These are phyloP conservation scores for Penicillium lividum DNA, from an alignment of 495 filamentous ascomycete species.

Conservation along the genomic window DNA sequence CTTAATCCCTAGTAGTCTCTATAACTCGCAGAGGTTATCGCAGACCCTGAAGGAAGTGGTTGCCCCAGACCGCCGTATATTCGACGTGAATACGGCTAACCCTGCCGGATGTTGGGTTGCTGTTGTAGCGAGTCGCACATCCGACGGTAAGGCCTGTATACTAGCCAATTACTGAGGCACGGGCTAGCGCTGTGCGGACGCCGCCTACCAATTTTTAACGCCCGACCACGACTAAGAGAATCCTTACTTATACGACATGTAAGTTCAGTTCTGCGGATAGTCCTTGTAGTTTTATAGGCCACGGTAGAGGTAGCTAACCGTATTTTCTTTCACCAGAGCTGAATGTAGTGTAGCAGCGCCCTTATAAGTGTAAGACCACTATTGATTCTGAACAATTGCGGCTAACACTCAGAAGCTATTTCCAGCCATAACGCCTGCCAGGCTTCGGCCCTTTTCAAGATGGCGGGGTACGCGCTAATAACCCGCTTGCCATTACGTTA, in stretches of 20 bases:
- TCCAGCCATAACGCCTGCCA: conserved; percentile 28
- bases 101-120: conserved; percentile 14
- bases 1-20: not conserved
- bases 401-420: conserved; percentile 22
- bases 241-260: conserved; percentile 20
- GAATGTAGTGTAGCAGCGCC: conserved; percentile 24
- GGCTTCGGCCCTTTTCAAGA: conserved; percentile 39
- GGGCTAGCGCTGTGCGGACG: not conserved
- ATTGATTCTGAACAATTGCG: not conserved
- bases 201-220: conserved; percentile 20
- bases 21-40: not conserved
- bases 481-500: conserved; percentile 29
- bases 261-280: conserved; percentile 5
- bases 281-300: not conserved
- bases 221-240: conserved; percentile 12
- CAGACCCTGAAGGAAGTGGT: conserved; percentile 9
- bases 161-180: conserved; percentile 24
- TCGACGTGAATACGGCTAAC: conserved; percentile 12
- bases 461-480: conserved; percentile 35
- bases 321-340: conserved; percentile 6
- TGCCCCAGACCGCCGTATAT: conserved; percentile 10
- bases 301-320: not conserved
- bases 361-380: conserved; percentile 12
- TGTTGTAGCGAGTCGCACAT: conserved; percentile 20
- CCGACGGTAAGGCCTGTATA: conserved; percentile 21